Conservation (phyloP, 805 yeast species). For the Zygoascus tannicola region DNA sequence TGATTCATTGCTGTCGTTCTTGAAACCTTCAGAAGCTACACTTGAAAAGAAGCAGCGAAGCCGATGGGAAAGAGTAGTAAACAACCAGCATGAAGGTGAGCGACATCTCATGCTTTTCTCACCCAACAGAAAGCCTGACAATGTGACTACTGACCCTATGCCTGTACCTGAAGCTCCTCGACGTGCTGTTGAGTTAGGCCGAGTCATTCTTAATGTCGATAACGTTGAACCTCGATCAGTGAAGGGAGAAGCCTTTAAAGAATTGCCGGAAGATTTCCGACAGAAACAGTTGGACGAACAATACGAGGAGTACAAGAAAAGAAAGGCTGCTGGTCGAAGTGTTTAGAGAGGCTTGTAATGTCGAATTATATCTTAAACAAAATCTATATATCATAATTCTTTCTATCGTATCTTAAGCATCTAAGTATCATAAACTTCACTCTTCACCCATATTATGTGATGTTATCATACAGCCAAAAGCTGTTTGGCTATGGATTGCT, state of each 20-base stretch:
- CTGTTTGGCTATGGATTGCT: background rate
- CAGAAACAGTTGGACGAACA: background rate
- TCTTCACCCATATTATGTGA: too few relatives aligned
- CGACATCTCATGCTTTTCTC: slow-evolving; percentile 3
- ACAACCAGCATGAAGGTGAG: slow-evolving; percentile 2
- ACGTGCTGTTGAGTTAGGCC: slow-evolving; percentile 21
- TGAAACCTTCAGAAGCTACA: slow-evolving; percentile 1
- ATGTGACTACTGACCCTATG: slow-evolving; percentile 2
- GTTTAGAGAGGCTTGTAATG: too few relatives aligned
- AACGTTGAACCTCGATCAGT: slow-evolving; percentile 20
- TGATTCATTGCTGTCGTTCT: slow-evolving; percentile 1
- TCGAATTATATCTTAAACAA: too few relatives aligned
- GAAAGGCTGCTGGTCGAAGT: background rate
- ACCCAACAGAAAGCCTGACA: slow-evolving; percentile 1
- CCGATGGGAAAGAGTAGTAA: slow-evolving; percentile 3
- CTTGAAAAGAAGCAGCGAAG: background rate
- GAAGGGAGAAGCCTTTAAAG: background rate
- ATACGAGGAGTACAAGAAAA: slow-evolving; percentile 1
- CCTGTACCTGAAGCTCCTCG: slow-evolving; percentile 25
- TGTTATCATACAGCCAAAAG: background rate
- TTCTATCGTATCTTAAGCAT: too few relatives aligned
- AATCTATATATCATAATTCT: too few relatives aligned
- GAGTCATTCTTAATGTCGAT: slow-evolving; percentile 16
- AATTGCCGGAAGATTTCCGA: slow-evolving; percentile 2
- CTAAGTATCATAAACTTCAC: too few relatives aligned